Evolutionary conservation across 768 basidiomycete genomes (phyloP).

Genomic region (Butyriboletus loyo): DNA sequence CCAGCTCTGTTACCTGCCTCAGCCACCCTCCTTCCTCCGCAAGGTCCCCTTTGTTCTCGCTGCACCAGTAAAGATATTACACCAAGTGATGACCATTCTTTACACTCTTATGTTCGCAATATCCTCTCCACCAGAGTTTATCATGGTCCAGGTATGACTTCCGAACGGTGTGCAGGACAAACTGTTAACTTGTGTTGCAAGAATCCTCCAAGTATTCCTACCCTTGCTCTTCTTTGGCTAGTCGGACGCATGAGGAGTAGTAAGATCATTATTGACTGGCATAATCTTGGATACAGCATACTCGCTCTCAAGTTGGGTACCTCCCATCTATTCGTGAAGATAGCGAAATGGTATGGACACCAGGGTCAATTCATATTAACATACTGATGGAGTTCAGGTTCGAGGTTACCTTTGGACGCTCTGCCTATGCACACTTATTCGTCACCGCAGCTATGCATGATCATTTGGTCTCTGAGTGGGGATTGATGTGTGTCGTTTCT

Average conservation of each 20-base stretch:
- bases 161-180: background rate
- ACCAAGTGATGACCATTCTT: slow-evolving; percentile 66
- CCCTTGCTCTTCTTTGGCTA: slow-evolving; percentile 81
- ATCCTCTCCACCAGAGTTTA: slow-evolving; percentile 69
- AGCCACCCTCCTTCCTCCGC: slow-evolving; percentile 54
- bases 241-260: slow-evolving; percentile 65
- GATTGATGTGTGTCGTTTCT: slow-evolving; percentile 57
- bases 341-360: slow-evolving; percentile 66
- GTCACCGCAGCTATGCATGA: slow-evolving; percentile 88
- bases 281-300: slow-evolving; percentile 94
- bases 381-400: slow-evolving; percentile 52
- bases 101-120: slow-evolving; percentile 58
- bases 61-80: slow-evolving; percentile 77
- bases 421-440: slow-evolving; percentile 87
- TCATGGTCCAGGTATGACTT: slow-evolving; percentile 80
- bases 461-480: slow-evolving; percentile 67
- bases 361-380: background rate
- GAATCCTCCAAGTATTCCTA: slow-evolving; percentile 98
- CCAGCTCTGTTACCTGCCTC: slow-evolving; percentile 62
- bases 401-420: slow-evolving; percentile 74
- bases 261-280: slow-evolving; percentile 97
- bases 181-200: slow-evolving; percentile 31
- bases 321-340: slow-evolving; percentile 61
- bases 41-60: slow-evolving; percentile 63
- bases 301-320: slow-evolving; percentile 78